Conservation (phyloP, 139 green algal genomes). For the Spirogloea muscicola region DNA sequence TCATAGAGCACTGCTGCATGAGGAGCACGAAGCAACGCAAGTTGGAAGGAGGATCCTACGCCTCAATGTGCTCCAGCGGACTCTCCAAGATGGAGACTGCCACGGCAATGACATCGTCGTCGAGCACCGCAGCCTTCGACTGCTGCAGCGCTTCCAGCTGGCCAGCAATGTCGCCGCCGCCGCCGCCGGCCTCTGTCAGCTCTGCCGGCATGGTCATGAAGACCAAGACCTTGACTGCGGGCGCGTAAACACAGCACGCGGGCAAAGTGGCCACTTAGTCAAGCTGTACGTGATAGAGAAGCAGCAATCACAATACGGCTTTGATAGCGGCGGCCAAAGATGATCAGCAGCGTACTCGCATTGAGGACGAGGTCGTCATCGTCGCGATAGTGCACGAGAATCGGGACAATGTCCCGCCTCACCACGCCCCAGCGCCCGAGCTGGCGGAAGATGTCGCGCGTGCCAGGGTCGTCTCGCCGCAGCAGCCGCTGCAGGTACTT, state of each 20-base stretch:
- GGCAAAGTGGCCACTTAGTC: no score
- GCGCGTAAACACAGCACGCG: no score
- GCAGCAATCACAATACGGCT: no score
- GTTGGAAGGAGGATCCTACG: no score
- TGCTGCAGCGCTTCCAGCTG: conserved; percentile 56
- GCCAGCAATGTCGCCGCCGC: no score
- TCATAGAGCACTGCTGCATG: no score
- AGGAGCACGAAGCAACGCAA: no score
- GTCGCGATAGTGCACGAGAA: conserved; percentile 55
- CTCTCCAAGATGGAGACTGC: conserved; percentile 65
- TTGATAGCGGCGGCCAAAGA: no score
- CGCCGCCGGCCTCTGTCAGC: no score
- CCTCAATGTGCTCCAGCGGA: conserved; percentile 66
- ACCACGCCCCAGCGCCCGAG: conserved; percentile 63
- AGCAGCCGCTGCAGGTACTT: conserved; percentile 87
- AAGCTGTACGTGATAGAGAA: no score
- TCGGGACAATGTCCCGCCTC: conserved; percentile 70
- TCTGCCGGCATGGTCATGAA: conserved; percentile 85
- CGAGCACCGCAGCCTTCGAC: conserved; percentile 68
- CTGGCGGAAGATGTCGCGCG: conserved; percentile 70
- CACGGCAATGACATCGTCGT: conserved; percentile 60
- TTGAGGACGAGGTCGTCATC: conserved; percentile 25
- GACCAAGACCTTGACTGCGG: conserved; percentile 86
- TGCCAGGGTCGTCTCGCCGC: conserved; percentile 71
- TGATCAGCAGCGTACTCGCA: neutral